Percentiles rank a stretch among this genome's conserved stretches.
Evolutionary conservation across 495 filamentous ascomycete genomes (phyloP).

Genomic region (Neurospora sp.): DNA sequence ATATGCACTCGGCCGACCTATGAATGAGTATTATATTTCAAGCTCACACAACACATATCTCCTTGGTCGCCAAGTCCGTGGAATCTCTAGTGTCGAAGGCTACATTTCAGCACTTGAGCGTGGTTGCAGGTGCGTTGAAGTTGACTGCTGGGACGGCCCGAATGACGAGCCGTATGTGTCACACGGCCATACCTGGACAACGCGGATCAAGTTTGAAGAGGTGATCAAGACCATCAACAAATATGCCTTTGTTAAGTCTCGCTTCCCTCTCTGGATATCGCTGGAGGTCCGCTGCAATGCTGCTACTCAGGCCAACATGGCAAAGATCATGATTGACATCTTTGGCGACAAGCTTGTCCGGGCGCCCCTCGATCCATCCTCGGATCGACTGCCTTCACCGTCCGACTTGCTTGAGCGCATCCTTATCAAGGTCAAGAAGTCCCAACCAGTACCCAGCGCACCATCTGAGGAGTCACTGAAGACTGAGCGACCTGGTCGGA

Average conservation of each 20-base stretch:
- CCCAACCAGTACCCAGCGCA: slow-evolving; percentile 19
- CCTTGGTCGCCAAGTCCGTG: slow-evolving; percentile 77
- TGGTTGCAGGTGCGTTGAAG: slow-evolving; percentile 89
- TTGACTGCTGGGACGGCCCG: slow-evolving; percentile 94
- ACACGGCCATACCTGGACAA: slow-evolving; percentile 85
- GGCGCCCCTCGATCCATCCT: slow-evolving; percentile 57
- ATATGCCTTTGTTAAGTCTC: slow-evolving; percentile 75
- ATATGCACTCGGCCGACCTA: slow-evolving; percentile 59
- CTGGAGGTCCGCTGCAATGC: slow-evolving; percentile 88
- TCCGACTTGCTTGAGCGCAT: slow-evolving; percentile 75
- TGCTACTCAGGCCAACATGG: slow-evolving; percentile 79
- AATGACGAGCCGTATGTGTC: slow-evolving; percentile 79
- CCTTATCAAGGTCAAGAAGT: slow-evolving; percentile 85
- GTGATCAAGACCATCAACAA: slow-evolving; percentile 87
- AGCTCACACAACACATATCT: slow-evolving; percentile 99
- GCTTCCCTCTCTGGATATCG: slow-evolving; percentile 83
- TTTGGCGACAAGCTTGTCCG: slow-evolving; percentile 71
- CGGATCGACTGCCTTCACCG: slow-evolving; percentile 64
- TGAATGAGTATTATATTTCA: slow-evolving; percentile 97
- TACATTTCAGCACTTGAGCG: slow-evolving; percentile 84
- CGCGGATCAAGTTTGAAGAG: slow-evolving; percentile 73
- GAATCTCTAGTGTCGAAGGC: slow-evolving; percentile 82
- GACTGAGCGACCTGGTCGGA: slow-evolving; percentile 36
- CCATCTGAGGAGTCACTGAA: slow-evolving; percentile 25
- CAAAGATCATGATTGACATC: slow-evolving; percentile 74